Base-by-base conservation (phyloP, 345 rosid genomes). In the Cardamine occulta region DNA sequence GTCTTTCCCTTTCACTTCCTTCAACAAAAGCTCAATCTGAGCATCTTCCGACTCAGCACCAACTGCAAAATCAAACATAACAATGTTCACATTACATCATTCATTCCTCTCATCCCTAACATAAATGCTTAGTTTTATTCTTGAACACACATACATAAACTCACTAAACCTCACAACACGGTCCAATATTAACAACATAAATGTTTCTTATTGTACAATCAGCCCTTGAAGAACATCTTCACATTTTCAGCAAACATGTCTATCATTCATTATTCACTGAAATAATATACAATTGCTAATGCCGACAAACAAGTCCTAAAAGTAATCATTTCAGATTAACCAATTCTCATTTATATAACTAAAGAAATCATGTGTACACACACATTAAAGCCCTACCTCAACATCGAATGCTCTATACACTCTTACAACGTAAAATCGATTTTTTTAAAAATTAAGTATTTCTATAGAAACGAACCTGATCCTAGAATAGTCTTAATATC, bases 1-100 rank as follows among this genome's bases (percentile, higher is more conserved):
- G 56, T 93, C 98, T 70, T 85, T 88, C 0, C 95, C 98, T 56
- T 77, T 79, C 3, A 90, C 87, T 81, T 86, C 84, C 1, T 86
- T 83, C 56, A 90, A 61, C 12, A 93, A 80, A 44, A 90, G 80
- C 59, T 85, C 85, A 72, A 93, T 82, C 71, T 81, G 83, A 32
- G 86, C 82, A 4, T 85, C 88, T 0, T 87, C 93, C 13, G 80
- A 54, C 19, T 90, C 98, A 37, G 85, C 88, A 18, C 98, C 97
- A 59, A 93, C 97, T 90, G 82, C 57, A 63, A 28, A 6, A 44
- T 3, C 1, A 74, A 2, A 18, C 21, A 26, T 13, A 17, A 32
- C 37, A 53, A 28, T 21, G 15, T 7, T n/a, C 45, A 66, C 35
- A 60, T 9, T 60, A 10, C 7, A 61, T 72, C 8, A 32, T 0